Percentiles rank a stretch among this genome's conserved stretches.
Evolutionary conservation across 2,329 filamentous ascomycete species (phyloP).

Genomic region (Diaporthe eres): DNA sequence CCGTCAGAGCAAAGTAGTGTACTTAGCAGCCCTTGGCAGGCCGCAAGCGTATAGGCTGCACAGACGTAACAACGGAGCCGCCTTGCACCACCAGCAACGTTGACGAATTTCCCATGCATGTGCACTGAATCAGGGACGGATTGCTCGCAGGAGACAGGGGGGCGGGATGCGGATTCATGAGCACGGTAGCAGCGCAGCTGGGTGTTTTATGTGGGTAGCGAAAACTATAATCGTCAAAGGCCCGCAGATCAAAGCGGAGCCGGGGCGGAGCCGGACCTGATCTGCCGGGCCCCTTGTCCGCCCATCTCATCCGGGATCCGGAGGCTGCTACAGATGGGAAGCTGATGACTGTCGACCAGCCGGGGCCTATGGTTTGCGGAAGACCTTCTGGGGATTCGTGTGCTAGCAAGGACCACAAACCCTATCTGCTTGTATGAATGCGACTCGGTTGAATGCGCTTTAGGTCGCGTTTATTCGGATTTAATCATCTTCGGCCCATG

Average conservation of each 20-base stretch:
- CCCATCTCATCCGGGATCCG: slow-evolving; percentile 2
- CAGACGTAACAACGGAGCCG: neutral
- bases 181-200: neutral
- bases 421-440: too few relatives aligned
- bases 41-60: neutral
- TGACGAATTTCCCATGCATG: neutral
- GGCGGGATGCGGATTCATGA: neutral
- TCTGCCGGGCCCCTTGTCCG: neutral
- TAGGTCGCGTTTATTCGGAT: neutral
- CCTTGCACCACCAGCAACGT: neutral
- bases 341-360: too few relatives aligned
- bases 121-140: slow-evolving; percentile 6
- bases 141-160: slow-evolving; percentile 5
- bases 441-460: too few relatives aligned
- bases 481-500: neutral
- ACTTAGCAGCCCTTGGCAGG: neutral
- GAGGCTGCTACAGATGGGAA: neutral
- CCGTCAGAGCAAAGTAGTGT: neutral
- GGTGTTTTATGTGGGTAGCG: neutral
- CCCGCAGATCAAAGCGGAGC: slow-evolving; percentile 18
- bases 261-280: slow-evolving; percentile 14
- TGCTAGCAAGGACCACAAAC: too few relatives aligned
- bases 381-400: too few relatives aligned
- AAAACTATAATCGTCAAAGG: neutral
- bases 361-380: too few relatives aligned